These are phyloP conservation scores for Dactylonectria macrodidyma DNA, from an alignment of 2,329 filamentous ascomycete genomes.

Conservation along the genomic window DNA sequence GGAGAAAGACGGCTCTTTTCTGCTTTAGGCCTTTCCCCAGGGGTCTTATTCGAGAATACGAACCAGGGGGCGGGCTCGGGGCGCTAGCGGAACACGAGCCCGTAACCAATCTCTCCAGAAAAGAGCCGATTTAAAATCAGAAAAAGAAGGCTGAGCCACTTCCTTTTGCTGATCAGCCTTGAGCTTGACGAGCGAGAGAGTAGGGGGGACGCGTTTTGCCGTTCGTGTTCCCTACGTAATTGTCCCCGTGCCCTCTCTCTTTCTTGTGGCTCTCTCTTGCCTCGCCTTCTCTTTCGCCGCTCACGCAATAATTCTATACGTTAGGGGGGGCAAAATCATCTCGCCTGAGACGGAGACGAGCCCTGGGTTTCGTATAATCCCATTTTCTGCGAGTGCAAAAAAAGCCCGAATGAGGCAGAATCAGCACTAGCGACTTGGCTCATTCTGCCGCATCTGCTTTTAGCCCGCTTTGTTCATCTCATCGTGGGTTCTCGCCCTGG, in stretches of 20 bases:
- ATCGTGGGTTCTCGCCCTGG: background rate
- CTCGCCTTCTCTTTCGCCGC: background rate
- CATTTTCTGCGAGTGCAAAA: background rate
- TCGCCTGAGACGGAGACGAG: background rate
- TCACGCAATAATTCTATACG: background rate
- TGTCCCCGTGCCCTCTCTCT: background rate
- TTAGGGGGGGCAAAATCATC: background rate
- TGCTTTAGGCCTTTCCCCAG: background rate
- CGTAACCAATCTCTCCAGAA: background rate
- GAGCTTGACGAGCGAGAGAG: background rate
- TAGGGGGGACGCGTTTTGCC: no score
- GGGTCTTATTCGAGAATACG: slow-evolving; percentile 5
- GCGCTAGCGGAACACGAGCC: slow-evolving; percentile 14
- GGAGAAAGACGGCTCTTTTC: slow-evolving; percentile 9
- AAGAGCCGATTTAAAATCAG: background rate
- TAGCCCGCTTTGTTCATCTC: background rate
- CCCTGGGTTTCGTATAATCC: background rate
- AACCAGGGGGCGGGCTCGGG: background rate
- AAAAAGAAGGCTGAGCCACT: slow-evolving; percentile 9
- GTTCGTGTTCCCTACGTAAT: background rate
- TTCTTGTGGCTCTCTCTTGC: background rate
- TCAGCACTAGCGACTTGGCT: background rate
- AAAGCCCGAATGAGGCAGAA: background rate
- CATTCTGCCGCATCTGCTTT: slow-evolving; percentile 7
- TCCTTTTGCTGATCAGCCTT: background rate